Base-by-base conservation (phyloP, 371 early-diverging fungal species). In the Mucor racemosus region DNA sequence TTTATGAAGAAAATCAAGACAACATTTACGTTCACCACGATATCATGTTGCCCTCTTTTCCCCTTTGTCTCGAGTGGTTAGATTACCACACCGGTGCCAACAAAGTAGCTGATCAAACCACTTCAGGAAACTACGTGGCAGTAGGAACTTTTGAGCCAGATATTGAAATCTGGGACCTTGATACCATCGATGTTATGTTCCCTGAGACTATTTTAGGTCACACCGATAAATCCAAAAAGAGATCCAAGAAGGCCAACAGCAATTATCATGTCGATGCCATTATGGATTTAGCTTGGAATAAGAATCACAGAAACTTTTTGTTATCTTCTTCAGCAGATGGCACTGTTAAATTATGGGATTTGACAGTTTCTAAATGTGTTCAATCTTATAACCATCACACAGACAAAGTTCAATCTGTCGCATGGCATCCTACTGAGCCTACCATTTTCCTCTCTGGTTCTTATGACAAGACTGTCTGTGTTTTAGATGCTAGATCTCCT, bases 131-230 rank as follows among this genome's bases (percentile, higher is more conserved):
- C 80, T 97, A 90, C 75, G 91, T 93, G 14, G 98, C 98, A 3
- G 87, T 98, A 44, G 98, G 96, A 44, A 96, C 97, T 8, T 96
- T 97, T 80, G 95, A 97, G 62, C 96, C 98, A 6, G 91, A 92
- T 73, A 95, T 99, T 63, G 98, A 99, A 76, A 95, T 98, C 62
- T 99, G 99, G 99, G 92, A 98, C 77, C 76, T 97, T 65, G 97
- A 99, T 71, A 83, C 87, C 1, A 73, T 97, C 38, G 99, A 99
- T 72, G 83, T 89, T 36, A 88, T 94, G 86, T 93, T 92, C 74
- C 99, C 99, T 7, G 90, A 94, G 59, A 86, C 92, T 21, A 91
- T 98, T 34, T 84, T 99, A 1, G 98, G 98, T 13, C 84, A 86
- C 33, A 84, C 84, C 58, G 84, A 87, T 64, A 81, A 82, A 53